These are phyloP conservation scores for Dillenia suffruticosa DNA, from an alignment of 164 flowering plant genomes.

Conservation along the genomic window DNA sequence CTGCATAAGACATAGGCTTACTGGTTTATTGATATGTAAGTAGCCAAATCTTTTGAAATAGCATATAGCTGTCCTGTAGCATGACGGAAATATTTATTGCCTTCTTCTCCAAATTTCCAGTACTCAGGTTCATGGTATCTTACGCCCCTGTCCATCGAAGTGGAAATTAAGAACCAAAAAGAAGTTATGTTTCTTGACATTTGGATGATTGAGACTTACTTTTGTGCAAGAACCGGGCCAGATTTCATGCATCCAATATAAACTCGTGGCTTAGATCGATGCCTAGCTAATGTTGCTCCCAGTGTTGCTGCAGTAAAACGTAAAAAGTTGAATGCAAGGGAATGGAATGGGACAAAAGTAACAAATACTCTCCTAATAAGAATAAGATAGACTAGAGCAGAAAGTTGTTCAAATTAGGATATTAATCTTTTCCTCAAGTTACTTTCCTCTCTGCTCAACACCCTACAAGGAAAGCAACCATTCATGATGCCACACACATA, in stretches of 20 bases:
- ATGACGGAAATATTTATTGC: constrained; percentile 95
- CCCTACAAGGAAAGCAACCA: too few species aligned
- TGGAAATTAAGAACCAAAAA: constrained; percentile 4
- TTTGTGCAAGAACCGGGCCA: constrained; percentile 91
- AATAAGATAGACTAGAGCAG: background rate
- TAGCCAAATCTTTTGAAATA: constrained; percentile 78
- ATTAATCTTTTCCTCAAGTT: too few species aligned
- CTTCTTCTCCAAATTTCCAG: constrained; percentile 97
- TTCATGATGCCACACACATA: too few species aligned
- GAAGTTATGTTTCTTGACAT: background rate
- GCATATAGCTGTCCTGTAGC: constrained; percentile 98
- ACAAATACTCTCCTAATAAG: background rate
- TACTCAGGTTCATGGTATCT: constrained; percentile 94
- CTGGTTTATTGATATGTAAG: constrained; percentile 84
- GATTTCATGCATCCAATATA: constrained; percentile 99
- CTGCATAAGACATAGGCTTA: constrained; percentile 16
- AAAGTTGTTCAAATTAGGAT: background rate
- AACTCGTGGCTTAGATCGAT: constrained; percentile 68
- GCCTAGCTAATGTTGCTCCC: constrained; percentile 69
- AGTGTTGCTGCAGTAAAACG: constrained; percentile 63
- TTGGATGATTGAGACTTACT: constrained; percentile 38
- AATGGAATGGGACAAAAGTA: background rate
- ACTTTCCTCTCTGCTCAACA: too few species aligned
- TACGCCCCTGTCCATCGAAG: constrained; percentile 60
- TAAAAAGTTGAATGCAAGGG: constrained; percentile 3